A percentile compares a stretch with the other conserved stretches of the same genome.
Conservation (phyloP, 225 moss, liverwort and hornwort genomes). For the Pseudisothecium myosuroides region DNA sequence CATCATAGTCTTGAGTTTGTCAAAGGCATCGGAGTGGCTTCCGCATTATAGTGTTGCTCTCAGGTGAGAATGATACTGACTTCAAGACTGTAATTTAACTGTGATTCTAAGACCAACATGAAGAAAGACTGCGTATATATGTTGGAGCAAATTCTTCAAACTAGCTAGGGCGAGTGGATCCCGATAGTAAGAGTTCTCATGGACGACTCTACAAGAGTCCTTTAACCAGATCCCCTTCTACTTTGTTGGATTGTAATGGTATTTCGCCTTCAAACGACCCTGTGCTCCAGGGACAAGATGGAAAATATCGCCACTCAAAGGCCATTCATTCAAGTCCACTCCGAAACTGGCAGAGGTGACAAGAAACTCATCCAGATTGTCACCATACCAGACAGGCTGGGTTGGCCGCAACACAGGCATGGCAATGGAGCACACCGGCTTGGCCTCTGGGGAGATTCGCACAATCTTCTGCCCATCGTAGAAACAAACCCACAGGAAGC, state of each 20-base stretch:
- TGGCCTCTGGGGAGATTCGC: slow-evolving; percentile 41
- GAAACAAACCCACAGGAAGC: slow-evolving; percentile 82
- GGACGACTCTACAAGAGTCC: not conserved
- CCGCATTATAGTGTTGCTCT: not conserved
- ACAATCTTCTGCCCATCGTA: slow-evolving; percentile 69
- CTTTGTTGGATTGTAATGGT: slow-evolving; percentile 1
- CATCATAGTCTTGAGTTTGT: not conserved
- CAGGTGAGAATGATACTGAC: not conserved
- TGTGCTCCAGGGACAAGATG: slow-evolving; percentile 36
- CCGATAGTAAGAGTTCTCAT: not conserved
- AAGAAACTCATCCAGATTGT: slow-evolving; percentile 46
- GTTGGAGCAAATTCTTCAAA: not conserved
- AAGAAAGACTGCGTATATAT: not conserved
- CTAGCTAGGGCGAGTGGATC: no score
- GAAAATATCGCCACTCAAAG: slow-evolving; percentile 59
- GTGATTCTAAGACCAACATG: not conserved
- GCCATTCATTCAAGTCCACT: slow-evolving; percentile 32
- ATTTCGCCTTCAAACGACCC: slow-evolving; percentile 62
- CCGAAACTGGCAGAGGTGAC: slow-evolving; percentile 59
- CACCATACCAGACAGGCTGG: slow-evolving; percentile 75
- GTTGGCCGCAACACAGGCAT: slow-evolving; percentile 78
- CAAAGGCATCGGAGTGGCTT: not conserved
- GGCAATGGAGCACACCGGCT: slow-evolving; percentile 26
- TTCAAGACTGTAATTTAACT: no score
- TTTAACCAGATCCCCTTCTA: not conserved